phyloP scores from a whole-genome alignment of 306 rosid genomes.

The Rosa multiflora region DNA sequence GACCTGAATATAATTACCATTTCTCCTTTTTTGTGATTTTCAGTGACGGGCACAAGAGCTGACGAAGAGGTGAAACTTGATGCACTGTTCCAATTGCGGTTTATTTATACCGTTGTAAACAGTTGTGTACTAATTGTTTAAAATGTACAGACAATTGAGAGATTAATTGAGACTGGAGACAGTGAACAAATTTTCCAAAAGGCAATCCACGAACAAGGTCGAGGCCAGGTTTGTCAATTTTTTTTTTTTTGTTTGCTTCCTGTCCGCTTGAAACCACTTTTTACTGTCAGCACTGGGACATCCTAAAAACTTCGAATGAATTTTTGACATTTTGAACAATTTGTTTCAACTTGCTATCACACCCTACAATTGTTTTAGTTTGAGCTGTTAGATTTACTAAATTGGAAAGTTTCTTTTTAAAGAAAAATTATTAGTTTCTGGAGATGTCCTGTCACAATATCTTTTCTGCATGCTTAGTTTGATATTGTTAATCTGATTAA shows the following conservation, averaged over 20 bases:
- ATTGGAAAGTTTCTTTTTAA: background rate
- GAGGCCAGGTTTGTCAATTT: slow-evolving; percentile 73
- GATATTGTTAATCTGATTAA: too few relatives aligned
- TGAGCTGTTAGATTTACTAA: background rate
- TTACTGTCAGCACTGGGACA: background rate
- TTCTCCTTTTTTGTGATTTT: slow-evolving; percentile 29
- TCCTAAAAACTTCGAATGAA: background rate
- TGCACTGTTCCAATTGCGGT: slow-evolving; percentile 4
- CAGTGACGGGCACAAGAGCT: slow-evolving; percentile 86
- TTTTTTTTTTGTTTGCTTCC: background rate
- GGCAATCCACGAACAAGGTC: slow-evolving; percentile 95
- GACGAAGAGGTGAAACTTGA: slow-evolving; percentile 73
- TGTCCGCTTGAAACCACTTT: background rate
- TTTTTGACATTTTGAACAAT: background rate
- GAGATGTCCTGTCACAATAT: too few relatives aligned
- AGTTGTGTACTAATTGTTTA: slow-evolving; percentile 43
- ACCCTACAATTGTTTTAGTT: background rate
- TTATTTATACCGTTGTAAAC: background rate
- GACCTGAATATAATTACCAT: slow-evolving; percentile 10
- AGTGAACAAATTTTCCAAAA: slow-evolving; percentile 92
- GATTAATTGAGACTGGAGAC: slow-evolving; percentile 94
- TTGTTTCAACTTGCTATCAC: background rate
- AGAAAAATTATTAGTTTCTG: background rate
- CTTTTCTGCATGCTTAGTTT: too few relatives aligned
- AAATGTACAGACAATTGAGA: slow-evolving; percentile 82